Evolutionary conservation across 352 stramenopile species (phyloP), one percentile per base, ranked within the genome.

Genomic region (Globisporangium iwayamae): DNA sequence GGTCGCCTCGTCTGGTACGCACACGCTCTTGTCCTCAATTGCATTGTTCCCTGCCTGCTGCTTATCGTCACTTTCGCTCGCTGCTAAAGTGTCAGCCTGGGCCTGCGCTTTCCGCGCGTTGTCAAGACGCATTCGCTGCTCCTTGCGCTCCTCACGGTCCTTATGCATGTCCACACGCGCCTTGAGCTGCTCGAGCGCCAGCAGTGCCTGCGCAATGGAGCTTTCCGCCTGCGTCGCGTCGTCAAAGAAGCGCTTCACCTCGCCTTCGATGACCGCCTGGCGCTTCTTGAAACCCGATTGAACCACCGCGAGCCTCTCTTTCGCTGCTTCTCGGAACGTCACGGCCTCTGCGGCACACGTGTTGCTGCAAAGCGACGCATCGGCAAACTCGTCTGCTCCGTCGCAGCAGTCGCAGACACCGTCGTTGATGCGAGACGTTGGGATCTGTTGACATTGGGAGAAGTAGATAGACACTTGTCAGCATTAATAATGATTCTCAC

Each of bases 351-450:
- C 46, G 0, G 32, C 55, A 58, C 87, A 96, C 39, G 77, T 85
- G 51, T 93, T 78, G 2, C 34, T 14, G 54, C 85, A 94, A 9
- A 38, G 2, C 0, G 60, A 55, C 9, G 52, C 54, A 0, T 56
- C 56, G 4, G 30, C n/a, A 51, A 71, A 73, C 65, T 99, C 97
- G 63, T 99, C 96, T 14, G 83, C 85, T 11, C 96, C 97, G 69
- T 99, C 96, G 62, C 97, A 99, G 74, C 97, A 99, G 80, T 99
- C 96, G 68, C 97, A 99, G 59, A 99, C 83, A 10, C 91, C 93
- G 71, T 99, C 97, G 47, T 96, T 74, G 28, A 99, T 68, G 16
- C 87, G 73, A 1, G 90, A 98, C 5, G 85, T 85, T 11, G 90
- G 83, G 41, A 91, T 86, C 68, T 86, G 25, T 18, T 20, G 10